Percentiles rank a stretch among this genome's conserved stretches.
Conservation (phyloP, 1,139 yeast species). For the Magnusiomyces tetraspermus region DNA sequence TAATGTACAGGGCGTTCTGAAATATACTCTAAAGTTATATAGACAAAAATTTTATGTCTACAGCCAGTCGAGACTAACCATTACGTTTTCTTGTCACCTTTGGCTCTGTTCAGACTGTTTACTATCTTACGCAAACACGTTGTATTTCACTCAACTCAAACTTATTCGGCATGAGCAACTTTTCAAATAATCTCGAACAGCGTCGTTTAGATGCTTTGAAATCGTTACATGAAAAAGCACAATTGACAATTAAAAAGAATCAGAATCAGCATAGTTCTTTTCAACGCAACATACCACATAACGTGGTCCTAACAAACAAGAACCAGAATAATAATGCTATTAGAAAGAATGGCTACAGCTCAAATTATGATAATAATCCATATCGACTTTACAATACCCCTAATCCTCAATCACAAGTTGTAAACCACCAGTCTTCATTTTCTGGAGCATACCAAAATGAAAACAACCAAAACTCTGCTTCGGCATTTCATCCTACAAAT, state of each 20-base stretch:
- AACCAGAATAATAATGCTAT: too few relatives aligned
- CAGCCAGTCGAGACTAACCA: too few relatives aligned
- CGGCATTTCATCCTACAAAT: not conserved
- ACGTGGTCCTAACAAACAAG: not conserved
- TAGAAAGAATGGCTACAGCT: too few relatives aligned
- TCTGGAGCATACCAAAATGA: not conserved
- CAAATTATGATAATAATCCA: too few relatives aligned
- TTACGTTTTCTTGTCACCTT: too few relatives aligned
- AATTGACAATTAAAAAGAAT: not conserved
- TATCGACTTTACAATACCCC: too few relatives aligned
- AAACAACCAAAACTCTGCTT: not conserved
- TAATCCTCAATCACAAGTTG: not conserved
- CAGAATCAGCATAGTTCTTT: not conserved
- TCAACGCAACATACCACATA: not conserved
- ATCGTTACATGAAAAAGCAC: slow-evolving; percentile 1
- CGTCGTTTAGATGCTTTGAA: not conserved
- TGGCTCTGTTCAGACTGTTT: too few relatives aligned
- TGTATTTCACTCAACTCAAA: too few relatives aligned
- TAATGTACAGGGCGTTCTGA: too few relatives aligned
- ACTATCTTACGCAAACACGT: too few relatives aligned
- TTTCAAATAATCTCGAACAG: not conserved
- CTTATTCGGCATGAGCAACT: not conserved
- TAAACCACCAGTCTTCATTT: not conserved
- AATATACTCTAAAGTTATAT: too few relatives aligned
- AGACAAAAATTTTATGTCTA: too few relatives aligned